Evolutionary conservation across 768 basidiomycete genomes (phyloP), one percentile per base, ranked within the genome.

Genomic region (Antrodiella citrinella): DNA sequence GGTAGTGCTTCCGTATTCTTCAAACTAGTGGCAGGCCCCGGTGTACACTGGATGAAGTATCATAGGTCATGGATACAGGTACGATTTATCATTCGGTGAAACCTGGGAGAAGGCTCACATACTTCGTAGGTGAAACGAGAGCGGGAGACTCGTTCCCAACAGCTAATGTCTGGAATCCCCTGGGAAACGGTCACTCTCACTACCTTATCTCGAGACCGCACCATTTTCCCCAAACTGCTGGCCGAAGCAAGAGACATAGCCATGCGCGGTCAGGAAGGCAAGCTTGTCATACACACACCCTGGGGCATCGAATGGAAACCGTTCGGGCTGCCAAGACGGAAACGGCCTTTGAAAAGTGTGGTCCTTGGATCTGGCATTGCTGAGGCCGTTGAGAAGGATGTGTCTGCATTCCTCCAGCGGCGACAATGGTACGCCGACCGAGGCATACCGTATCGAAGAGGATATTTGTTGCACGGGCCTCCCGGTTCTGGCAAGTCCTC

Each of bases 401-500:
- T 95, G 40, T 79, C 76, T 53, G 76, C 84, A 4, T 99, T 99
- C 66, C 71, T 98, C 54, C 74, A 72, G 4, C 73, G 96, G 54
- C 79, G 87, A 23, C 78, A 84, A 59, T 99, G 96, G 96, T 99
- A 99, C 66, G 91, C 90, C 26, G 91, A 97, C 62, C 75, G 96
- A 80, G 96, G 95, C 15, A 96, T 99, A 52, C 96, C 96, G 0
- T 99, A 98, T 63, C 83, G 96, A 20, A 78, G 96, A 54, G 96
- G 96, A 35, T 97, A 97, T 66, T 78, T 99, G 9, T 70, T 99
- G 13, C 81, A 98, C 60, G 96, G 96, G 10, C 96, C 96, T 19
- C 96, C 96, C 4, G 96, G 96, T 13, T 96, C 93, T 0, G 96
- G 96, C 45, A 99, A 99, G 64, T 94, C 95, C 1, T 99, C 96